phyloP scores from a whole-genome alignment of 371 early-diverging fungal genomes.

The Phascolomyces articulosus region DNA sequence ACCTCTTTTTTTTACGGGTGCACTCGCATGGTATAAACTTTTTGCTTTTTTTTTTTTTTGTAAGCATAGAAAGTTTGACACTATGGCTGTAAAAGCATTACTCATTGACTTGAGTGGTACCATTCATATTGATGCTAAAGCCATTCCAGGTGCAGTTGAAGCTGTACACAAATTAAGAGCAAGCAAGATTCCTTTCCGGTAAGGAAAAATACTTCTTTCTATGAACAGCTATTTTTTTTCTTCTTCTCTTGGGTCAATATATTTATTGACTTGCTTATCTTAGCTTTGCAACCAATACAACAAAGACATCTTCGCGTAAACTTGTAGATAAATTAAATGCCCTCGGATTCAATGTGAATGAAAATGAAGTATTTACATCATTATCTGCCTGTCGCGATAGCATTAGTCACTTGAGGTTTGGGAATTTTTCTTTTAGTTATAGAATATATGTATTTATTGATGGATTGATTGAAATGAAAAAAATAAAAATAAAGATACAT shows the following conservation, averaged over 20 bases:
- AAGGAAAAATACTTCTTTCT: background rate
- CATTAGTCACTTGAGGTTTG: conserved; percentile 48
- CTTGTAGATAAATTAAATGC: conserved; percentile 56
- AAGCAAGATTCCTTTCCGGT: conserved; percentile 60
- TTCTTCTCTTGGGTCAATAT: background rate
- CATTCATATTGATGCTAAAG: conserved; percentile 74
- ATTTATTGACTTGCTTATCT: background rate
- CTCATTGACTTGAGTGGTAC: conserved; percentile 84
- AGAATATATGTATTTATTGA: background rate
- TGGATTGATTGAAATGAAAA: too few species aligned
- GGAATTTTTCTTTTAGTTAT: conserved; percentile 24
- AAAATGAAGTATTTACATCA: conserved; percentile 79
- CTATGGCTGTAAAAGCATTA: conserved; percentile 50
- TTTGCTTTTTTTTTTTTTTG: background rate
- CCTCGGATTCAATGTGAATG: conserved; percentile 72
- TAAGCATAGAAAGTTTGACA: background rate
- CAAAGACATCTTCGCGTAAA: conserved; percentile 66
- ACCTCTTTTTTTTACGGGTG: too few species aligned
- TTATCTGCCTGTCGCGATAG: conserved; percentile 73
- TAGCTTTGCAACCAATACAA: conserved; percentile 84
- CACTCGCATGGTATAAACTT: background rate
- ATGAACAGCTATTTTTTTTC: background rate
- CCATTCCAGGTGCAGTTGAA: conserved; percentile 70
- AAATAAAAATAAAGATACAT: background rate
- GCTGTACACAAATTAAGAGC: conserved; percentile 67